These are phyloP conservation scores for Gaeumannomyces sp. DNA, from an alignment of 2,329 filamentous ascomycete species.

Conservation along the genomic window DNA sequence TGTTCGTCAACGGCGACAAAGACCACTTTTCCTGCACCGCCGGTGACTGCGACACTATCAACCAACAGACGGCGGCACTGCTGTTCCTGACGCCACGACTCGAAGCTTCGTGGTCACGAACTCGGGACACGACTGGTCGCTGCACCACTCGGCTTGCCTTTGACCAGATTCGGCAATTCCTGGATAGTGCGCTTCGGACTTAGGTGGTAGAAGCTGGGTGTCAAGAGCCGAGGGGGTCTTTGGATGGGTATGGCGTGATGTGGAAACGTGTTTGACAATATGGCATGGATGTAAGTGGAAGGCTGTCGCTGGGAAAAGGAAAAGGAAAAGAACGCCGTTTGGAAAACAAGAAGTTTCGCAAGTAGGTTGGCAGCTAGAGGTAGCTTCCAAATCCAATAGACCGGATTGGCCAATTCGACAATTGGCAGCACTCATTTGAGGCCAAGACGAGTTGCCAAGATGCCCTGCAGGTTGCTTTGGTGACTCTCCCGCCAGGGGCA, in stretches of 20 bases:
- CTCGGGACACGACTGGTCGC: neutral
- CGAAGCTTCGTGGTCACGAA: neutral
- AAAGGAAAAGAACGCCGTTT: neutral
- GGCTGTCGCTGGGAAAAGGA: too few species aligned
- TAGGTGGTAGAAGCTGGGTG: neutral
- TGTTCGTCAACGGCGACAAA: neutral
- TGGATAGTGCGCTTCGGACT: neutral
- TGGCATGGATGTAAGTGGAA: neutral
- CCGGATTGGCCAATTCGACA: neutral
- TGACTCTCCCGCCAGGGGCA: too few species aligned
- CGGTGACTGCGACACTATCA: neutral
- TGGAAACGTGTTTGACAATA: neutral
- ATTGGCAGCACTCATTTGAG: neutral
- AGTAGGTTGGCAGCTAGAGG: too few species aligned
- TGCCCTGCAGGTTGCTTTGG: neutral
- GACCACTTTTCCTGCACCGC: neutral
- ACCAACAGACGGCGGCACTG: neutral
- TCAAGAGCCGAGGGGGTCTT: neutral
- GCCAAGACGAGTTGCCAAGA: neutral
- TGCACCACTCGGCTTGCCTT: neutral
- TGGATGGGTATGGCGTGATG: neutral
- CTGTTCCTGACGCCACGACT: neutral
- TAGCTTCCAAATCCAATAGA: neutral
- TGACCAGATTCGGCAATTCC: neutral
- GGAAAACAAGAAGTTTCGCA: too few species aligned